phyloP scores from a whole-genome alignment of 768 basidiomycete species.

The Tricholoma furcatifolium region DNA sequence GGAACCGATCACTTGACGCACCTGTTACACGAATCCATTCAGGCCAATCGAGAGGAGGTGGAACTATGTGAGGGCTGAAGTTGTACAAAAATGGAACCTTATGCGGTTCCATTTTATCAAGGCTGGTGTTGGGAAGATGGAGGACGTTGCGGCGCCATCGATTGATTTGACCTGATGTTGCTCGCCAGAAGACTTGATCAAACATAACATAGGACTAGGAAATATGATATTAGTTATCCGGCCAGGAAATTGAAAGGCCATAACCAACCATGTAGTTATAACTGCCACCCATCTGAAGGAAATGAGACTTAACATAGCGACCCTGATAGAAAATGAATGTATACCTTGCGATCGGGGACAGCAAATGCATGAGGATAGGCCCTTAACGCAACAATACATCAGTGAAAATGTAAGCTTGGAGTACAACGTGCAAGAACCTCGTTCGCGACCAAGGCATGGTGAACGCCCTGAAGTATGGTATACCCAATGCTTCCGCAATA shows the following conservation, averaged over 20 bases:
- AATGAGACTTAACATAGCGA: background rate
- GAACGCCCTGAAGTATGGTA: conserved; percentile 94
- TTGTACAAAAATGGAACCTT: conserved; percentile 98
- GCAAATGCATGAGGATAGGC: conserved; percentile 98
- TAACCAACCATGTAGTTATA: conserved; percentile 94
- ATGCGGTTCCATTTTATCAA: conserved; percentile 96
- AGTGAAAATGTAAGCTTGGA: conserved; percentile 5
- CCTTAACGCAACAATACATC: conserved; percentile 31
- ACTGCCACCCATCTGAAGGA: conserved; percentile 83
- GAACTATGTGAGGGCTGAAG: conserved; percentile 88
- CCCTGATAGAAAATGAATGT: background rate
- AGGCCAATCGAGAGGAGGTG: conserved; percentile 96
- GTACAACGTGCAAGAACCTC: conserved; percentile 35
- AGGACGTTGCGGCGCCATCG: conserved; percentile 84
- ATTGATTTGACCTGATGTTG: conserved; percentile 91
- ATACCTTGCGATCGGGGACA: conserved; percentile 90
- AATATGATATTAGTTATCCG: conserved; percentile 5
- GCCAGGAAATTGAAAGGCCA: conserved; percentile 1
- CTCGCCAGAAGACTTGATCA: conserved; percentile 97
- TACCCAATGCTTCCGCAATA: conserved; percentile 90
- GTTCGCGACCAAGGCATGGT: conserved; percentile 99
- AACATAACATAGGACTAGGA: conserved; percentile 91
- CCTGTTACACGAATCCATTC: conserved; percentile 97
- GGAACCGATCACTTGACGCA: conserved; percentile 22
- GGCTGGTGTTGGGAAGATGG: conserved; percentile 73